A percentile compares a stretch with the other conserved stretches of the same genome.
phyloP scores from a whole-genome alignment of 1,284 basidiomycete species.

The Ustilago hordei region DNA sequence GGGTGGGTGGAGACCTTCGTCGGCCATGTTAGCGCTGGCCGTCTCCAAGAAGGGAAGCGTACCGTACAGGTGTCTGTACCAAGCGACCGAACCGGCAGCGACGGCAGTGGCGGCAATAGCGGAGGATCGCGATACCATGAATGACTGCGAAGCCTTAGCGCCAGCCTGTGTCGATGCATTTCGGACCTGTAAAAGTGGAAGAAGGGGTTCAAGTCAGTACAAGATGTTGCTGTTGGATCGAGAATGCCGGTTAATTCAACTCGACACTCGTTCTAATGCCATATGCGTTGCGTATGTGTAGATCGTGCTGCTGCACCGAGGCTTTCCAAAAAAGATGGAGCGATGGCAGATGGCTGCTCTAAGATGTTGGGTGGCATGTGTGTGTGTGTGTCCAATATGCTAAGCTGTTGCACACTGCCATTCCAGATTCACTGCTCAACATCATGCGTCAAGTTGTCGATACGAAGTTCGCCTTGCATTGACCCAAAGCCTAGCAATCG shows the following conservation, averaged over 20 bases:
- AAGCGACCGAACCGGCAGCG: constrained; percentile 88
- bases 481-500: not conserved
- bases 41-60: constrained; percentile 70
- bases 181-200: constrained; percentile 51
- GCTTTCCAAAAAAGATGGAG: not conserved
- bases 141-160: constrained; percentile 63
- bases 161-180: constrained; percentile 60
- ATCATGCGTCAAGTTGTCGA: not conserved
- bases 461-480: not conserved
- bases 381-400: not conserved
- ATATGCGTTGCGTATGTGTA: not conserved
- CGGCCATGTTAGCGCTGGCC: constrained; percentile 72
- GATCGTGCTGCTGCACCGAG: not conserved
- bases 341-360: not conserved
- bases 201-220: constrained; percentile 22
- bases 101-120: constrained; percentile 82
- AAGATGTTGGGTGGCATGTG: not conserved
- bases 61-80: constrained; percentile 96
- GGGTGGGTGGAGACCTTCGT: constrained; percentile 93
- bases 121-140: constrained; percentile 80
- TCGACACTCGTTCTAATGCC: constrained; percentile 1
- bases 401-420: not conserved
- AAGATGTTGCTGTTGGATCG: not conserved
- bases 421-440: not conserved
- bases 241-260: not conserved